Conservation (phyloP, 176 grass and related monocot species). For the Rhipidocladum racemiflorum region DNA sequence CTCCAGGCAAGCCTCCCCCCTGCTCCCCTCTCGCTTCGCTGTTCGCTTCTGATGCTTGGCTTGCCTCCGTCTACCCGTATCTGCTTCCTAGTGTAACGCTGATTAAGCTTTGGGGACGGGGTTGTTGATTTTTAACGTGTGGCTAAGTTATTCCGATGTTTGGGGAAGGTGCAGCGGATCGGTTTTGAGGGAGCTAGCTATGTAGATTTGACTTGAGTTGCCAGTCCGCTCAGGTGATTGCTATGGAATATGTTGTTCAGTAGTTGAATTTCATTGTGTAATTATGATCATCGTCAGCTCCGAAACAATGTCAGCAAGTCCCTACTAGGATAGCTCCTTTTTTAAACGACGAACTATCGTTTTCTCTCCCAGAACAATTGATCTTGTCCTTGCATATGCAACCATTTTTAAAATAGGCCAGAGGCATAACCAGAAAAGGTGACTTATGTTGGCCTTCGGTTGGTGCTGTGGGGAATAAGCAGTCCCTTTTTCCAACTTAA, state of each 20-base stretch:
- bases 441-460: neutral
- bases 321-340: neutral
- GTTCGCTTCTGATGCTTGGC: neutral
- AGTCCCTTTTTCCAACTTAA: no score
- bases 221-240: neutral
- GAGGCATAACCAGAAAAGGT: neutral
- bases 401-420: neutral
- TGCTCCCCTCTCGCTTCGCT: neutral
- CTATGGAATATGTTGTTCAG: neutral
- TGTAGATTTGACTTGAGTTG: neutral
- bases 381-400: neutral
- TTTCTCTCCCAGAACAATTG: neutral
- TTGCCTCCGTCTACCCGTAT: neutral
- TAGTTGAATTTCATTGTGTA: neutral
- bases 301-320: neutral
- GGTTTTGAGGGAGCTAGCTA: neutral
- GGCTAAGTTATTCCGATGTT: neutral
- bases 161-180: neutral
- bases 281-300: neutral
- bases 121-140: neutral
- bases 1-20: constrained; percentile 45
- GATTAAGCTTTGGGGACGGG: no score
- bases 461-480: neutral
- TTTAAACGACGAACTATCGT: neutral
- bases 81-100: neutral